phyloP scores from a whole-genome alignment of 805 yeast species.

The Clavispora fructus region DNA sequence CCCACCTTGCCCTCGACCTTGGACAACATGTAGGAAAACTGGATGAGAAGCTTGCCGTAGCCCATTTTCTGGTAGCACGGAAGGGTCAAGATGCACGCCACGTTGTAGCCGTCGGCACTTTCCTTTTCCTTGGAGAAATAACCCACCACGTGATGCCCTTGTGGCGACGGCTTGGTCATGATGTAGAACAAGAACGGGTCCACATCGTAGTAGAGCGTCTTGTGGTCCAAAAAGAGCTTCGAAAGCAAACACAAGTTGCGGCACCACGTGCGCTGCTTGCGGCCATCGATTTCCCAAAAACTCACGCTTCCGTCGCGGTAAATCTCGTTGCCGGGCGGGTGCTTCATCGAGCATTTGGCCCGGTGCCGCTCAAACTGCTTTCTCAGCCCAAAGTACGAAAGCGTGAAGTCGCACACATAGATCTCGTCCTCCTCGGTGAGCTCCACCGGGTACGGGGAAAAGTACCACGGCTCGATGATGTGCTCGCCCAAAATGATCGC shows the following conservation, averaged over 20 bases:
- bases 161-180: constrained; percentile 85
- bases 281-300: constrained; percentile 95
- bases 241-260: constrained; percentile 87
- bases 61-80: constrained; percentile 98
- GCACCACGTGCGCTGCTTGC: constrained; percentile 96
- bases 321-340: constrained; percentile 98
- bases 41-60: constrained; percentile 85
- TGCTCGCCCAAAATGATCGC: constrained; percentile 81
- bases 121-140: constrained; percentile 97
- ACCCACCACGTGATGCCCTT: constrained; percentile 95
- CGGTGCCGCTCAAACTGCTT: constrained; percentile 93
- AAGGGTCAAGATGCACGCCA: constrained; percentile 91
- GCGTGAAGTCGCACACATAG: constrained; percentile 86
- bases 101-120: constrained; percentile 89
- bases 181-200: constrained; percentile 96
- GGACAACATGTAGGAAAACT: constrained; percentile 87
- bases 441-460: constrained; percentile 94
- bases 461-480: constrained; percentile 98
- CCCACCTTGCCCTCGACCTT: constrained; percentile 87
- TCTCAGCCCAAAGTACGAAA: constrained; percentile 81
- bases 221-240: constrained; percentile 89
- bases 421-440: constrained; percentile 87
- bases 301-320: constrained; percentile 90
- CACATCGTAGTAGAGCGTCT: constrained; percentile 93
- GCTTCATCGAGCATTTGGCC: constrained; percentile 78